Evolutionary conservation across 495 filamentous ascomycete genomes (phyloP).

Genomic region (Penicillium desertorum): DNA sequence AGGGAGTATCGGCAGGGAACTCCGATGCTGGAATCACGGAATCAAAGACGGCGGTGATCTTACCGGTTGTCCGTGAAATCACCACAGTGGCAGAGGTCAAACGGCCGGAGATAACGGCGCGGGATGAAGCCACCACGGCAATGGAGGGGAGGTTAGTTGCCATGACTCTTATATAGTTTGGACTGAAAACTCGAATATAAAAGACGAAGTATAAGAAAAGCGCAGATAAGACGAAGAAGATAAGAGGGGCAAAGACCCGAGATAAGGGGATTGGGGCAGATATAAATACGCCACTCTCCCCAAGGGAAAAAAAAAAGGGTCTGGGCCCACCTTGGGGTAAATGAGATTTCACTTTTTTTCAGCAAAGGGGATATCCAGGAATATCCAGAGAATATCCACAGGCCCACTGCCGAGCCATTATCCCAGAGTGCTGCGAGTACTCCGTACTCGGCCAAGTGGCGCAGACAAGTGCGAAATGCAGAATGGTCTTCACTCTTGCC

Average conservation of each 20-base stretch:
- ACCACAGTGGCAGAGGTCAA: conserved; percentile 77
- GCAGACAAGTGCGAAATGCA: neutral
- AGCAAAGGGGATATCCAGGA: neutral
- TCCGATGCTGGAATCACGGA: conserved; percentile 66
- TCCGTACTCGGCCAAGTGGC: neutral
- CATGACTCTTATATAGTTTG: conserved; percentile 17
- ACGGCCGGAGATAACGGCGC: conserved; percentile 66
- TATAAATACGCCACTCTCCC: conserved; percentile 27
- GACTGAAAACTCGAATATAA: neutral
- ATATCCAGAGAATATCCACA: neutral
- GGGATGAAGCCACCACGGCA: conserved; percentile 77
- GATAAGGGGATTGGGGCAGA: conserved; percentile 11
- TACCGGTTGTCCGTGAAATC: conserved; percentile 75
- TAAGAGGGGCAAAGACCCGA: conserved; percentile 12
- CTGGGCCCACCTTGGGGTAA: conserved; percentile 7
- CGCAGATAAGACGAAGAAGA: conserved; percentile 14
- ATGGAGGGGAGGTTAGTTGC: conserved; percentile 46
- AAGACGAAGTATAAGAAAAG: conserved; percentile 10
- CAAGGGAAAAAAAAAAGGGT: neutral
- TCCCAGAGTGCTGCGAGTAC: neutral
- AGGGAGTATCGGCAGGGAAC: conserved; percentile 71
- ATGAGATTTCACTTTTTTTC: neutral
- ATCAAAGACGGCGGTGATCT: conserved; percentile 76
- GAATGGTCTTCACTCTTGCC: neutral
- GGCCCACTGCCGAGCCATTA: conserved; percentile 2